Evolutionary conservation across 2,329 filamentous ascomycete species (phyloP).

Genomic region (Fusarium coicis): DNA sequence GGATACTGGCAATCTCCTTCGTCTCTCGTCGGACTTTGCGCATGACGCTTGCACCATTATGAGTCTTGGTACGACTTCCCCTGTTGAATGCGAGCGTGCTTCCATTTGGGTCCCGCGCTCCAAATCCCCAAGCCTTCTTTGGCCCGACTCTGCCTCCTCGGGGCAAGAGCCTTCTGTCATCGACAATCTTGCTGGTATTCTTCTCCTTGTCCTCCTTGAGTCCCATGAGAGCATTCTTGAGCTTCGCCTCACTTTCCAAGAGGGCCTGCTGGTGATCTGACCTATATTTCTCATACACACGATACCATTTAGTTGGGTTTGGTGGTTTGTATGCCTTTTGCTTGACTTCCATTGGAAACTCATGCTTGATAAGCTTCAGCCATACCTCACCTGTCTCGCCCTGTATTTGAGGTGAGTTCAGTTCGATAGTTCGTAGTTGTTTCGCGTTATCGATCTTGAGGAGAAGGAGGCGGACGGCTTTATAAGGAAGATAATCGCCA

Average conservation of each 20-base stretch:
- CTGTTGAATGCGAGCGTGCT: constrained; percentile 56
- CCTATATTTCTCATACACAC: constrained; percentile 78
- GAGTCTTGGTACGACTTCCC: constrained; percentile 64
- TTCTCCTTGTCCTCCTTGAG: constrained; percentile 68
- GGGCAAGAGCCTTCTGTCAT: constrained; percentile 60
- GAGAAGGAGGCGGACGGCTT: constrained; percentile 72
- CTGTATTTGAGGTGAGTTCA: constrained; percentile 79
- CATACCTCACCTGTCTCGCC: constrained; percentile 79
- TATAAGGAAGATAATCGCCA: constrained; percentile 75
- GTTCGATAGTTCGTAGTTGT: constrained; percentile 80
- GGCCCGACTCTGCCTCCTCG: constrained; percentile 51
- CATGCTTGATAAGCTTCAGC: constrained; percentile 79
- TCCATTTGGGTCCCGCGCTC: constrained; percentile 43
- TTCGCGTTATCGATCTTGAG: constrained; percentile 75
- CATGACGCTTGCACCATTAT: constrained; percentile 64
- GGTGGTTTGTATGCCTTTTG: constrained; percentile 72
- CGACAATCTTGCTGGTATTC: constrained; percentile 68
- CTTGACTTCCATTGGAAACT: constrained; percentile 75
- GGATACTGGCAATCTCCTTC: constrained; percentile 61
- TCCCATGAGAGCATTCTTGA: constrained; percentile 67
- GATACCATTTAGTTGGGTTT: constrained; percentile 78
- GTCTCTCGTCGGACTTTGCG: constrained; percentile 67
- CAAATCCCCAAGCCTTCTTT: constrained; percentile 40
- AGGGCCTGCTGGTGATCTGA: constrained; percentile 67
- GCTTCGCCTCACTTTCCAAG: constrained; percentile 67